phyloP scores from a whole-genome alignment of 73 alveolate genomes.

The Paramecium tetraurelia region DNA sequence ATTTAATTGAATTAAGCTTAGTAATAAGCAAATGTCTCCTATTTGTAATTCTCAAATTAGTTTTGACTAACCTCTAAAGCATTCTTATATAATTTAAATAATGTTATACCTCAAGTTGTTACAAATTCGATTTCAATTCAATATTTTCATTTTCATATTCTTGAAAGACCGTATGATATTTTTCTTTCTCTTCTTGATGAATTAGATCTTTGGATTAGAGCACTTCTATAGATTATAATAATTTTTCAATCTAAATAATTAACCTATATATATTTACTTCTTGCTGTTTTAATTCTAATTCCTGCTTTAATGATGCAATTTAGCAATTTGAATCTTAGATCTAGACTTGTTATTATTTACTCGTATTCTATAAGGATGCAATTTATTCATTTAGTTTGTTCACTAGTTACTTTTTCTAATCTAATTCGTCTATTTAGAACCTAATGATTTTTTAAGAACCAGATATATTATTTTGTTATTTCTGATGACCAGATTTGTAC shows the following conservation, averaged over 20 bases:
- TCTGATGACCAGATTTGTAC: neutral
- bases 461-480: neutral
- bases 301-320: neutral
- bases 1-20: neutral
- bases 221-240: neutral
- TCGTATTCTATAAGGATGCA: neutral
- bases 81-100: neutral
- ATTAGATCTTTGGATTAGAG: neutral
- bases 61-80: neutral
- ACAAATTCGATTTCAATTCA: neutral
- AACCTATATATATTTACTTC: neutral
- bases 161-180: neutral
- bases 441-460: neutral
- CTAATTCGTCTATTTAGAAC: conserved; percentile 10
- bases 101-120: neutral
- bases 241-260: neutral
- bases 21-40: neutral
- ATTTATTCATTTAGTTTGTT: neutral
- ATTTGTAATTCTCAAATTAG: neutral
- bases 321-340: neutral
- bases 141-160: neutral
- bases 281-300: neutral
- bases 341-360: neutral
- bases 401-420: neutral
- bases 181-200: neutral